Evolutionary conservation across 495 filamentous ascomycete species (phyloP).

Genomic region (Pseudoneurospora amorphoporcata): DNA sequence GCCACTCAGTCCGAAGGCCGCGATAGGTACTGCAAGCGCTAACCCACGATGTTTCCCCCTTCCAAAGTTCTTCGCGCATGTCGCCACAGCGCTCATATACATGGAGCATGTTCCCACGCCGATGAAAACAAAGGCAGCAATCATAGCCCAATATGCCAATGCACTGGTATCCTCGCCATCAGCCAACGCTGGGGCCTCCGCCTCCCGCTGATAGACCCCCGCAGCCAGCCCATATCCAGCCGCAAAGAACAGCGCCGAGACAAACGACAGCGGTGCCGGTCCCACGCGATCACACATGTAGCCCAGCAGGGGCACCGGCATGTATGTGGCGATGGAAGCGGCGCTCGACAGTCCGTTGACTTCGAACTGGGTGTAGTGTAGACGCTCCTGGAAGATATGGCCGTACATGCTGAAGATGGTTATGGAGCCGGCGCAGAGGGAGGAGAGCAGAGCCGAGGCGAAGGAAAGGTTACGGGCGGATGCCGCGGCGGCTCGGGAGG

Average conservation of each 20-base stretch:
- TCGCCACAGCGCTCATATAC: conserved; percentile 81
- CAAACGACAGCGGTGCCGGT: conserved; percentile 59
- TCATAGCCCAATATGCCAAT: conserved; percentile 73
- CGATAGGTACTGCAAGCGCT: conserved; percentile 83
- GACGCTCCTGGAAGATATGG: conserved; percentile 68
- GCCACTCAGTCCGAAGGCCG: conserved; percentile 81
- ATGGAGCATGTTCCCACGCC: conserved; percentile 76
- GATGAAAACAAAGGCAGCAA: conserved; percentile 68
- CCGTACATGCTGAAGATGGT: conserved; percentile 87
- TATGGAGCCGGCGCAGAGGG: conserved; percentile 73
- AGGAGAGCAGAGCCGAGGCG: conserved; percentile 29
- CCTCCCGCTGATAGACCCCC: conserved; percentile 57
- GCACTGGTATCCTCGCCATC: conserved; percentile 31
- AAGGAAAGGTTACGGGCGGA: conserved; percentile 29
- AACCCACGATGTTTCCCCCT: conserved; percentile 77
- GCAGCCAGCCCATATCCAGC: conserved; percentile 77
- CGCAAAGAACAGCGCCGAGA: conserved; percentile 66
- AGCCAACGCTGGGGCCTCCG: conserved; percentile 27
- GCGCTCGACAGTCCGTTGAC: conserved; percentile 83
- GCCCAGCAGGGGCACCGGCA: conserved; percentile 79
- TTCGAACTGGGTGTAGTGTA: conserved; percentile 80
- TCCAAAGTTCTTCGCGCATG: conserved; percentile 95
- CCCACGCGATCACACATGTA: conserved; percentile 83
- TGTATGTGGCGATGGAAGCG: conserved; percentile 77
- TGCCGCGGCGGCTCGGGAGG: conserved; percentile 13